Evolutionary conservation across 306 rosid species (phyloP).

Genomic region (Hylodesmum podocarpum): DNA sequence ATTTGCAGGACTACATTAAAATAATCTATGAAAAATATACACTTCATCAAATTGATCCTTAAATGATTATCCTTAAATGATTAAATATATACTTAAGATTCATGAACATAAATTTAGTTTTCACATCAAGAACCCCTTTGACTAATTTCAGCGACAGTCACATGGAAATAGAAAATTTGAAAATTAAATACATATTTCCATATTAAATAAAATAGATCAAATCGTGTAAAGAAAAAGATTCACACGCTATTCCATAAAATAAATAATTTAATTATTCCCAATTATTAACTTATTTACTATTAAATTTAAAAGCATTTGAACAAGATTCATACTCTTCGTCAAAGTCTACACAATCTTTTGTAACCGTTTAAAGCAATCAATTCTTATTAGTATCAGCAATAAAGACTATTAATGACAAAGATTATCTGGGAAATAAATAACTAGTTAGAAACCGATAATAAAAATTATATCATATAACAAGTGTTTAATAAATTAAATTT

Average conservation of each 20-base stretch:
- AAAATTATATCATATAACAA: no score
- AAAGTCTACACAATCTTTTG: no score
- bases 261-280: neutral
- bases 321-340: neutral
- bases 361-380: no score
- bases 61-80: neutral
- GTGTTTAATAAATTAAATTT: no score
- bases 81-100: neutral
- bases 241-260: neutral
- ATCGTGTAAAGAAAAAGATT: no score
- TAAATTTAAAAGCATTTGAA: neutral
- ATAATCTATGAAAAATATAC: neutral
- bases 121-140: neutral
- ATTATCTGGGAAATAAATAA: no score
- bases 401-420: no score
- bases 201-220: neutral
- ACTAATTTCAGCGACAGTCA: neutral
- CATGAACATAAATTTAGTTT: neutral
- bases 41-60: neutral
- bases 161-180: neutral
- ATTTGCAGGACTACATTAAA: neutral
- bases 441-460: no score
- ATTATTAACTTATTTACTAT: no score
- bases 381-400: no score
- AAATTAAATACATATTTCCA: neutral